These are phyloP conservation scores for Ephemerocybe angulata DNA, from an alignment of 768 basidiomycete genomes.

Conservation along the genomic window DNA sequence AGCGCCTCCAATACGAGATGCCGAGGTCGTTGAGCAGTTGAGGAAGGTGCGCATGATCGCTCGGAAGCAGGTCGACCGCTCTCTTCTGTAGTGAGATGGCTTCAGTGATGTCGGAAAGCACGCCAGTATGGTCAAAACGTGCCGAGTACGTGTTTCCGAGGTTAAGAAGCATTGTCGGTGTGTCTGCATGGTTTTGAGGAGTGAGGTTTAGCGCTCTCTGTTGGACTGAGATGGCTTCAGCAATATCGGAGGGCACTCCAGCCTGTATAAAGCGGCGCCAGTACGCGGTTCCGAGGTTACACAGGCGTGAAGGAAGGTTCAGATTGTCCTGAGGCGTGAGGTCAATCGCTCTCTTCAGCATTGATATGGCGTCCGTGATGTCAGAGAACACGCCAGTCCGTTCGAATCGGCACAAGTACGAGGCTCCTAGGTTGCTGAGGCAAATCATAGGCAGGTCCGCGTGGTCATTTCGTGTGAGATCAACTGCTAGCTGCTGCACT, in stretches of 20 bases:
- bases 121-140: neutral
- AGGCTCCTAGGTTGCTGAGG: neutral
- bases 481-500: too few relatives aligned
- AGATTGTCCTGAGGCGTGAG: neutral
- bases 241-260: neutral
- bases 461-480: too few relatives aligned
- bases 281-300: neutral
- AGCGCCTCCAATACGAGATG: neutral
- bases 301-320: neutral
- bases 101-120: neutral
- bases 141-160: neutral
- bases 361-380: neutral
- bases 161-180: neutral
- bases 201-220: neutral
- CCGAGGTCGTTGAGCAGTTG: neutral
- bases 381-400: neutral
- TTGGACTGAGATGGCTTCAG: neutral
- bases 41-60: neutral
- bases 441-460: neutral
- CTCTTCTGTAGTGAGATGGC: neutral
- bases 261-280: neutral
- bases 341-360: neutral
- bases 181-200: neutral
- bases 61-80: neutral
- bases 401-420: neutral